Evolutionary conservation across 306 rosid species (phyloP).

Genomic region (Mucuna pruriens): DNA sequence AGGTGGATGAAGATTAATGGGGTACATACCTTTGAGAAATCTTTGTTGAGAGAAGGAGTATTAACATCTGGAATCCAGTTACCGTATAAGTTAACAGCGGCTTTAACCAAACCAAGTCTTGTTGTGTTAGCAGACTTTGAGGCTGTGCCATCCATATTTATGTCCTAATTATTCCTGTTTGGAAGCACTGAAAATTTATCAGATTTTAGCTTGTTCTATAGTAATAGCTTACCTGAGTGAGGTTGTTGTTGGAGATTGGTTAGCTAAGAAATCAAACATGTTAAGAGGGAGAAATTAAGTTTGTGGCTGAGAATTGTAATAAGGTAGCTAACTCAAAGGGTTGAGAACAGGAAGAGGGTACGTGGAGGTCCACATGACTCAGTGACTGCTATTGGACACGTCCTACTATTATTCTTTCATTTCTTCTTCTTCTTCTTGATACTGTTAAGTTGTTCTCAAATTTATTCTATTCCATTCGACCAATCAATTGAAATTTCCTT

Average conservation of each 20-base stretch:
- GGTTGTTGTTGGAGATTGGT: background rate
- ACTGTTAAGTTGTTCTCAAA: constrained; percentile 26
- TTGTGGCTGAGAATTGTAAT: constrained; percentile 21
- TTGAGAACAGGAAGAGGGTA: background rate
- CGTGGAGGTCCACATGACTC: constrained; percentile 23
- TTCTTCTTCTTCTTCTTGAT: too few relatives aligned
- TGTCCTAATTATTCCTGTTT: background rate
- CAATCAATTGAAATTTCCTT: background rate
- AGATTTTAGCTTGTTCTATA: background rate
- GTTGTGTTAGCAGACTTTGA: background rate
- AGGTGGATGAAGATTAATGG: background rate
- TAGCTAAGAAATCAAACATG: background rate
- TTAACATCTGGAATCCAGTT: background rate
- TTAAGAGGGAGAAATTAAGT: background rate
- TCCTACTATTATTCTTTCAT: background rate
- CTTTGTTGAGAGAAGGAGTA: background rate
- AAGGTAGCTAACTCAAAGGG: background rate
- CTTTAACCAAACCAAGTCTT: background rate
- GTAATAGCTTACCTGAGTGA: background rate
- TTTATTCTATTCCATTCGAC: constrained; percentile 8
- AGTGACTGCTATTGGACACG: background rate
- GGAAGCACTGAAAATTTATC: background rate
- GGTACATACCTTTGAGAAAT: background rate
- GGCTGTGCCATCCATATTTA: background rate
- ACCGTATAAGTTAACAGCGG: background rate